These are phyloP conservation scores for Collybia nuda DNA, from an alignment of 768 basidiomycete species.

Conservation along the genomic window DNA sequence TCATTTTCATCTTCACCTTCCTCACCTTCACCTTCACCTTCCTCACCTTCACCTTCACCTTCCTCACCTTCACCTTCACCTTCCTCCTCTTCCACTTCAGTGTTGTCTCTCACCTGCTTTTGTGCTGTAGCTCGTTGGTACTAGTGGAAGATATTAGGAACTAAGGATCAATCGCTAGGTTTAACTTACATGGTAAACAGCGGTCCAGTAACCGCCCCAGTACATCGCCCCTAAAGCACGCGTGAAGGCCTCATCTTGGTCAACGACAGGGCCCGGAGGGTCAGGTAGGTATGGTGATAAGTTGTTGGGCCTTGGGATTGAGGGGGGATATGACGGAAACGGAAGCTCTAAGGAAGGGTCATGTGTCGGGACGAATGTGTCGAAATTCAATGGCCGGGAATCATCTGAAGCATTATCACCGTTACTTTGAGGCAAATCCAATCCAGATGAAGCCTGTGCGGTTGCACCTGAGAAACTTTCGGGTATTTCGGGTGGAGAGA, in stretches of 20 bases:
- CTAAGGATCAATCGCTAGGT: background rate
- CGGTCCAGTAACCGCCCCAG: slow-evolving; percentile 88
- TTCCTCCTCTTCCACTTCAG: slow-evolving; percentile 17
- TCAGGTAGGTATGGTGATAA: slow-evolving; percentile 27
- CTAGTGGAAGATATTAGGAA: slow-evolving; percentile 17
- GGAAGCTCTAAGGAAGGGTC: slow-evolving; percentile 56
- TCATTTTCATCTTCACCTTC: background rate
- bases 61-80: slow-evolving; percentile 9
- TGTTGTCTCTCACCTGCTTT: slow-evolving; percentile 14
- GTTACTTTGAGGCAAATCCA: background rate
- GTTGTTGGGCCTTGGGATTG: slow-evolving; percentile 18
- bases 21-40: slow-evolving; percentile 17
- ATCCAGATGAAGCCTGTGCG: background rate
- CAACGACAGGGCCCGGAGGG: slow-evolving; percentile 39
- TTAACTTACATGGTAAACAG: slow-evolving; percentile 70
- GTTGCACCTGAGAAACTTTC: background rate
- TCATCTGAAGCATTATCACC: slow-evolving; percentile 36
- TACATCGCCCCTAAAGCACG: slow-evolving; percentile 80
- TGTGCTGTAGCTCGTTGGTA: slow-evolving; percentile 29
- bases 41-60: slow-evolving; percentile 3
- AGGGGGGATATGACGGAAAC: slow-evolving; percentile 9
- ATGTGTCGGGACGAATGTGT: slow-evolving; percentile 69
- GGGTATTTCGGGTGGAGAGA: slow-evolving; percentile 9
- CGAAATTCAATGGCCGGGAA: slow-evolving; percentile 66
- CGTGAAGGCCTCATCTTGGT: slow-evolving; percentile 74